phyloP scores from a whole-genome alignment of 1,284 basidiomycete species.

The Heterobasidion occidentale region DNA sequence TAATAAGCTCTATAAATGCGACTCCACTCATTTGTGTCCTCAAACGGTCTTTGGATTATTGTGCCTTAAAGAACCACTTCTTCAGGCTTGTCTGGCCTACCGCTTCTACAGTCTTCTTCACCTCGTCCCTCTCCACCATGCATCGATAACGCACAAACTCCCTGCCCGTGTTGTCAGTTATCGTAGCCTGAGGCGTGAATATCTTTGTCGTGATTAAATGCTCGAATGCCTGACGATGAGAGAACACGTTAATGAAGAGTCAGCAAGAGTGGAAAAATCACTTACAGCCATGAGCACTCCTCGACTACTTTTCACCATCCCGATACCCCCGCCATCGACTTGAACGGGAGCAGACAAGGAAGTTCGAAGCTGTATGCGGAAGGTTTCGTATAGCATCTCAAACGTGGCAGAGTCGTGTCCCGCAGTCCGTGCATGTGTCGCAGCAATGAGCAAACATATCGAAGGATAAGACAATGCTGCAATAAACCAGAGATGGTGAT shows the following conservation, averaged over 20 bases:
- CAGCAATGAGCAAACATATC: conserved; percentile 68
- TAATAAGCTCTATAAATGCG: too few relatives aligned
- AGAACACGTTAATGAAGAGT: background rate
- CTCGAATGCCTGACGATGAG: conserved; percentile 57
- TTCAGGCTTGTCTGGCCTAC: conserved; percentile 62
- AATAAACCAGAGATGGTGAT: background rate
- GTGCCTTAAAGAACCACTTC: conserved; percentile 64
- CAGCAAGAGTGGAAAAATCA: conserved; percentile 6
- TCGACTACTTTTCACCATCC: conserved; percentile 61
- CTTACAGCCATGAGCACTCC: conserved; percentile 55
- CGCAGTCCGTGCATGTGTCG: conserved; percentile 50
- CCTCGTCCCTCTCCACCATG: conserved; percentile 42
- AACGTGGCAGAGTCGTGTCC: conserved; percentile 71
- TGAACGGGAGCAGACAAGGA: conserved; percentile 68
- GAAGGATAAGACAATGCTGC: conserved; percentile 63
- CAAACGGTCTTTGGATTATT: conserved; percentile 12
- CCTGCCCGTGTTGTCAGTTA: conserved; percentile 38
- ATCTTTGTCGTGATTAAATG: conserved; percentile 42
- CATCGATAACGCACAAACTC: conserved; percentile 67
- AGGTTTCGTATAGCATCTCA: conserved; percentile 68
- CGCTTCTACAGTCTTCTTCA: conserved; percentile 59
- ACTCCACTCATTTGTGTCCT: background rate
- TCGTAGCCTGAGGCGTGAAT: conserved; percentile 37
- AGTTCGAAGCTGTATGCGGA: conserved; percentile 58
- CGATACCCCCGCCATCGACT: conserved; percentile 62